Base-by-base conservation (phyloP, 371 early-diverging fungal genomes). In the Mortierella sp. region DNA sequence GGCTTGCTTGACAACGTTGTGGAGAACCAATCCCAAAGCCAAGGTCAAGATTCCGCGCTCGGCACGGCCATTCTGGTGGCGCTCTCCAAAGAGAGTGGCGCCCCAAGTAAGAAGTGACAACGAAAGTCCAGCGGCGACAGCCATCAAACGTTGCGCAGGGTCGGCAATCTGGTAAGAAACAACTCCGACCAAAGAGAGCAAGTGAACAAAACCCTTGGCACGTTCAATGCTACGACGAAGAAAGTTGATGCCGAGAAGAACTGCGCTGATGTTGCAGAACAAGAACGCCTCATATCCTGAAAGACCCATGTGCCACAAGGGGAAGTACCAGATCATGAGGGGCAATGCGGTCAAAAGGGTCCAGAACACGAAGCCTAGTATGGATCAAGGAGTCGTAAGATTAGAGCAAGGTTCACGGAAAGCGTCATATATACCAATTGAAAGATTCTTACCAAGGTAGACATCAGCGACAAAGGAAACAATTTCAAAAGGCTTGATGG, bases 251-350 rank as follows among this genome's bases (percentile, higher is more conserved):
- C 88, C 89, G 19, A 91, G 83, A n/a, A 92, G 51, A 30, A 85
- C 67, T 4, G 92, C 90, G 30, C 84, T 57, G 24, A 87, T 48
- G 46, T 88, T 90, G 23, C 87, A 82, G 28, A 93, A 82, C 61
- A 94, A 78, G 50, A 89, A 88, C 2, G 87, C 89, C 68, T 94
- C 94, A 72, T 86, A 91, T 23, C 94, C 94, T 16, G 92, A 91
- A 60, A 93, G 84, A 13, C 94, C 94, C 93, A 94, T 93, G 79
- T 91, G 85, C 91, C 92, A 94, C 51, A 94, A 79, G 19, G 94
- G 94, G 68, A 94, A 94, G 69, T 91, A 93, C 94, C 94, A 94
- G 52, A 93, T 89, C 54, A 89, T 82, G 24, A 91, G 68, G 0
- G 91, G 87, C 46, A 93, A 79, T 23, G 92, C 87, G 0, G 93